Conservation (phyloP, 768 basidiomycete species). For the Grammothele lineata region DNA sequence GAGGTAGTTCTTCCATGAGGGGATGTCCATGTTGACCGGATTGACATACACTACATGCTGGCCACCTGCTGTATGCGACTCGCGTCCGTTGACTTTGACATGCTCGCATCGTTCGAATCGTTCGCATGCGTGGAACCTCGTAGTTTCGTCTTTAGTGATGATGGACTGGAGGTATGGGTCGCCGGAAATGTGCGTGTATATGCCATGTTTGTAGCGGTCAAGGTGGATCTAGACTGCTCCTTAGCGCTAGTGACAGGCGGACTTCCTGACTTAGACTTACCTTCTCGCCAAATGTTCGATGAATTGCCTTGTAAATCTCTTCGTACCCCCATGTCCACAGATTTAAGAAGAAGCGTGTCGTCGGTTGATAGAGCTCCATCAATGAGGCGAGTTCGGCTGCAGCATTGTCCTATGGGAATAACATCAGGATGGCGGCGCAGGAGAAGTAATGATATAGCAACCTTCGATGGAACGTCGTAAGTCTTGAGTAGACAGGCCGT, state of each 20-base stretch:
- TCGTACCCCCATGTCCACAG: slow-evolving; percentile 98
- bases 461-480: slow-evolving; percentile 13
- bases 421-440: neutral
- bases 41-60: slow-evolving; percentile 79
- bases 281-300: slow-evolving; percentile 58
- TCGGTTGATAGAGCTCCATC: slow-evolving; percentile 60
- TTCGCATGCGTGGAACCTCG: slow-evolving; percentile 94
- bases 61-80: slow-evolving; percentile 37
- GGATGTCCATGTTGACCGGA: slow-evolving; percentile 67
- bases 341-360: slow-evolving; percentile 83
- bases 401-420: slow-evolving; percentile 51
- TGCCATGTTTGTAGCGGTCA: slow-evolving; percentile 78
- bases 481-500: slow-evolving; percentile 20
- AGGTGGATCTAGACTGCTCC: slow-evolving; percentile 84
- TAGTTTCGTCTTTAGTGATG: slow-evolving; percentile 56
- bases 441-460: neutral
- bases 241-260: too few relatives aligned
- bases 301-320: slow-evolving; percentile 76
- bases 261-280: slow-evolving; percentile 42
- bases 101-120: slow-evolving; percentile 68
- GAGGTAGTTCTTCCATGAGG: slow-evolving; percentile 49
- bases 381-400: slow-evolving; percentile 63
- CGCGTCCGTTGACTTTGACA: slow-evolving; percentile 40
- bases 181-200: slow-evolving; percentile 57
- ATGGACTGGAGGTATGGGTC: slow-evolving; percentile 54